Base-by-base conservation (phyloP, 768 basidiomycete species). In the Suillus brevipes region DNA sequence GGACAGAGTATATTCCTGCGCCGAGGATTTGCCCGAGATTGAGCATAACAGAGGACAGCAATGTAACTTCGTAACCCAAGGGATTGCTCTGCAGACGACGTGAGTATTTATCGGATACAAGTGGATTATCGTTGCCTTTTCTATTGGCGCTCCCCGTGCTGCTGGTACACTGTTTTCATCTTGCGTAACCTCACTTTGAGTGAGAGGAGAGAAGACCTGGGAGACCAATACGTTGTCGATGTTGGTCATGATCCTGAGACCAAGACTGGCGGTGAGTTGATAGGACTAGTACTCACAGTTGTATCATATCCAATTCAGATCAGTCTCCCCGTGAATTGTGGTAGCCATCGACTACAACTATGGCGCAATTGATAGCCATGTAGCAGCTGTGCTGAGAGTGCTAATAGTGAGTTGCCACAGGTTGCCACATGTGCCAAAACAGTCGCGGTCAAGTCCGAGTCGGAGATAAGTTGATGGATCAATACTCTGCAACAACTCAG, bases 1-100 rank as follows among this genome's bases (percentile, higher is more conserved):
- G 62, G 8, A 63, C 37, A 14, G 62, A 63, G 28, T 63, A 63
- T 61, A 63, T 63, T 20, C 62, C 62, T 43, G 62, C 53, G 16
- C 62, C 62, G 6, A 63, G 62, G 28, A 63, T 60, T 40, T 6
- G 25, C n/a, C 62, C 62, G 23, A 63, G 9, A 45, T 63, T 63
- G 37, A 63, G 55, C 62, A 43, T 63, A 3, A 63, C 62, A 13
- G 57, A 43, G 14, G 62, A 63, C 25, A 63, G 58, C 8, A 63
- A 9, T 25, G 62, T 63, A 12, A 63, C 62, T 38, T 63, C 55
- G 42, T 63, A 28, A 43, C 62, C 62, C 23, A 63, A 56, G 28
- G 62, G 62, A 59, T 60, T 63, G 12, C 10, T 55, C 62, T 63
- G 38, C 18, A 14, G 56, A 65, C 5, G 16, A n/a, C 25, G 18